phyloP scores from a whole-genome alignment of 2,329 filamentous ascomycete genomes.

The Nannizziopsis barbatae region DNA sequence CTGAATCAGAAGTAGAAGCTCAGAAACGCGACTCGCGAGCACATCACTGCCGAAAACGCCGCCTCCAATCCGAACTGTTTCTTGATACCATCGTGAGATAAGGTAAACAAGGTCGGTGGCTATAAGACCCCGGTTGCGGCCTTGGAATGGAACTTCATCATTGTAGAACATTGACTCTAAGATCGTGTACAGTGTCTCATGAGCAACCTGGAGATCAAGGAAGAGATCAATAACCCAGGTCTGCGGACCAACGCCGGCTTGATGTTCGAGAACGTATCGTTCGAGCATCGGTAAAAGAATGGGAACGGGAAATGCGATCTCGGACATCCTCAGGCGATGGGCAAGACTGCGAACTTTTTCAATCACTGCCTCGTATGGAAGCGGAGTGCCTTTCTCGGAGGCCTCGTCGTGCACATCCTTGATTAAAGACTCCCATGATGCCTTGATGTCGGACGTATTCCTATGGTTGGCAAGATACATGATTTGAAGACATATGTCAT shows the following conservation, averaged over 20 bases:
- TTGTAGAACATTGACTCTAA: constrained; percentile 58
- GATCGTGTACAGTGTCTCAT: constrained; percentile 50
- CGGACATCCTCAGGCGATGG: constrained; percentile 44
- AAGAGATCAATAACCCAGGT: constrained; percentile 57
- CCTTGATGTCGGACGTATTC: constrained; percentile 68
- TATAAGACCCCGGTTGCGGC: constrained; percentile 45
- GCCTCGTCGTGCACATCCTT: constrained; percentile 54
- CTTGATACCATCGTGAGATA: constrained; percentile 49
- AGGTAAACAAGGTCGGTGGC: constrained; percentile 53
- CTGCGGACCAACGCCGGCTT: constrained; percentile 37
- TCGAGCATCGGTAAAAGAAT: constrained; percentile 46
- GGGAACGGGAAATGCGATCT: constrained; percentile 46
- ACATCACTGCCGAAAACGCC: constrained; percentile 50
- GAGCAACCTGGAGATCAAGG: constrained; percentile 50
- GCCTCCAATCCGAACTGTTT: constrained; percentile 44
- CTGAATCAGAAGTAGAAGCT: constrained; percentile 37
- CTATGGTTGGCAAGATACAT: constrained; percentile 87
- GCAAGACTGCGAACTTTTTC: constrained; percentile 49
- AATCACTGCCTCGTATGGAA: constrained; percentile 40
- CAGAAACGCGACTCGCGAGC: constrained; percentile 40
- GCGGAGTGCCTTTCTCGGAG: constrained; percentile 31
- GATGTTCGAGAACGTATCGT: constrained; percentile 41
- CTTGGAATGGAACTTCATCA: constrained; percentile 54
- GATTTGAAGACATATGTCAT: constrained; percentile 84
- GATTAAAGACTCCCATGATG: constrained; percentile 76